Base-by-base conservation (phyloP, 2,329 filamentous ascomycete genomes). In the Phyllosticta paracitricarpa region DNA sequence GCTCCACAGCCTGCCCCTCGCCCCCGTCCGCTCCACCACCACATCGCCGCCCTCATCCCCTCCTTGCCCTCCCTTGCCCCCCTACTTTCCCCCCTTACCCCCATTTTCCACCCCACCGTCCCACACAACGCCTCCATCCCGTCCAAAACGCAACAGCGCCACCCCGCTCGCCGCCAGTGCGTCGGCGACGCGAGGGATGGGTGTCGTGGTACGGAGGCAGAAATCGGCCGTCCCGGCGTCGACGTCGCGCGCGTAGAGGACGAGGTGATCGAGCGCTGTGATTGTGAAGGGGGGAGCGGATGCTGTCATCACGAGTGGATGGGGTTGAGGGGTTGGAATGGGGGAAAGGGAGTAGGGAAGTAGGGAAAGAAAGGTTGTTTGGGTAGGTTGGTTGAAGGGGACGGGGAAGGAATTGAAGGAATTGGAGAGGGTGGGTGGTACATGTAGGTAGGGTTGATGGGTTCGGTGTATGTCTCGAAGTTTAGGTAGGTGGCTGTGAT, bases 1-100 rank as follows among this genome's bases (percentile, higher is more conserved):
- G 68, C 83, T 86, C 58, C 77, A 73, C 54, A 87, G 71, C 61
- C 72, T 77, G 0, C 83, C 82, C 59, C 74, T 72, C 0, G 84
- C 83, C 1, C 84, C 84, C 40, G 0, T n/a, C 14, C 40, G 12
- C 14, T 48, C 12, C 40, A 48, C 14, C 40, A 48, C 40, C 40
- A 48, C 40, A 30, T 30, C 33, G 4, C 33, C 33, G 12, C 10
- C 33, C 14, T n/a, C 19, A 22, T 22, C 19, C 19, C 19, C 6
- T 48, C 14, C 40, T 5, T n/a, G 4, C 17, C 2, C 35, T 17
- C 35, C 12, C 12, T 17, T 22, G n/a, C 30, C 30, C 33, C 33
- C 14, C 3, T n/a, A 8, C 35, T 48, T n/a, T 6, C 14, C 35
- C 35, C 3, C 35, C 12, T 14, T 14, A n/a, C 3, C 35, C 35